Evolutionary conservation across 2,329 filamentous ascomycete species (phyloP).

Genomic region (Talaromyces amestolkiae): DNA sequence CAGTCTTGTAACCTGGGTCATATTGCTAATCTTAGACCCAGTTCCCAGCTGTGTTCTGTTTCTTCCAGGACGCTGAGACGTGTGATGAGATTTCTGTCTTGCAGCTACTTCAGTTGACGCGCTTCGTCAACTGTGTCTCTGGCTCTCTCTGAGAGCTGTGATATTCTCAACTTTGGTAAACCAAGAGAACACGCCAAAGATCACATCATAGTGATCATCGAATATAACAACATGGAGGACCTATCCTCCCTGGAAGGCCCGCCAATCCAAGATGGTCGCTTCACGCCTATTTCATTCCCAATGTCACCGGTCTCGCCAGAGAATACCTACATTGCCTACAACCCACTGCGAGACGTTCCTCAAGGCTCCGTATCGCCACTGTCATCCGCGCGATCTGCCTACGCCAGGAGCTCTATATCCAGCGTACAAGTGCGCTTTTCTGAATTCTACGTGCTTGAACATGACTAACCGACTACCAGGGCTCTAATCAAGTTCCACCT

Average conservation of each 20-base stretch:
- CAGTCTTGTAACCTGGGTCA: not conserved
- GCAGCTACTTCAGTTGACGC: not conserved
- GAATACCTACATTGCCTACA: constrained; percentile 4
- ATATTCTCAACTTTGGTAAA: too few species aligned
- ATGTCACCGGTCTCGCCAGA: constrained; percentile 13
- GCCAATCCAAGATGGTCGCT: constrained; percentile 28
- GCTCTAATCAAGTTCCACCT: not conserved
- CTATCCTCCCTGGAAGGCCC: constrained; percentile 38
- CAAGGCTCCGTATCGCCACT: constrained; percentile 13
- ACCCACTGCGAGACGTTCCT: not conserved
- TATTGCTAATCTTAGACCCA: constrained; percentile 4
- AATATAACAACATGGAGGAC: constrained; percentile 25
- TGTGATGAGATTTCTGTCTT: not conserved
- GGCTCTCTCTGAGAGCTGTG: too few species aligned
- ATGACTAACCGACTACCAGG: not conserved
- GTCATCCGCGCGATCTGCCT: not conserved
- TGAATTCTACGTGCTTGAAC: not conserved
- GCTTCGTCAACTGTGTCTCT: not conserved
- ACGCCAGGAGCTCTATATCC: constrained; percentile 8
- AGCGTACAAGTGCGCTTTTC: not conserved
- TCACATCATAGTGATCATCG: not conserved
- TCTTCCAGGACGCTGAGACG: not conserved
- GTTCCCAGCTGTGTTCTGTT: not conserved
- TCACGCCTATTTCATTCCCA: constrained; percentile 15
- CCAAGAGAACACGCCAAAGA: not conserved